Evolutionary conservation across 2,329 filamentous ascomycete species (phyloP).

Genomic region (Xylariaceae sp.): DNA sequence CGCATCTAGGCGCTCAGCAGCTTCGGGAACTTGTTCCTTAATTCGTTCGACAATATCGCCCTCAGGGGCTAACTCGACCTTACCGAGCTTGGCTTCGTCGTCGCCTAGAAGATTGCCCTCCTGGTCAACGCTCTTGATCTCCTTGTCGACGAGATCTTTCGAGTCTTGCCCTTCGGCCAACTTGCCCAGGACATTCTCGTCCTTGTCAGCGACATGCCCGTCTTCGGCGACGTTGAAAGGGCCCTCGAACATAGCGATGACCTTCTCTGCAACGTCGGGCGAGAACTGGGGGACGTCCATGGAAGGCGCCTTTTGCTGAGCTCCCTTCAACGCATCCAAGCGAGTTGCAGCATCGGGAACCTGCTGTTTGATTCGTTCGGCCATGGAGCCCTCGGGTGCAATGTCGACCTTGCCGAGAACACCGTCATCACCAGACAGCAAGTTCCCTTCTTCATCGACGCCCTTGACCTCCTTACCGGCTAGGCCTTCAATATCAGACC

Average conservation of each 20-base stretch:
- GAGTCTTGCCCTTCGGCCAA: conserved; percentile 31
- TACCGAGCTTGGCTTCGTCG: conserved; percentile 59
- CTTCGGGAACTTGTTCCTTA: conserved; percentile 31
- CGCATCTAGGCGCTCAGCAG: conserved; percentile 30
- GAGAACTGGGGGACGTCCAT: conserved; percentile 32
- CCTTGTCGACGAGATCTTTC: conserved; percentile 45
- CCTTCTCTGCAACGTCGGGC: conserved; percentile 31
- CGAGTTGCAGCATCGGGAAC: conserved; percentile 33
- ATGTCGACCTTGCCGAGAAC: conserved; percentile 56
- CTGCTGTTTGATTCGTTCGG: conserved; percentile 29
- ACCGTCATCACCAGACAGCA: conserved; percentile 58
- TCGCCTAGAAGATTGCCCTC: conserved; percentile 63
- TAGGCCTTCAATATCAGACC: conserved; percentile 35
- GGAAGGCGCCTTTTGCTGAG: conserved; percentile 15
- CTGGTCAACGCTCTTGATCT: conserved; percentile 61
- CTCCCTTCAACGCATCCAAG: conserved; percentile 41
- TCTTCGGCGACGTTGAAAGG: conserved; percentile 41
- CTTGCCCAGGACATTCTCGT: conserved; percentile 36
- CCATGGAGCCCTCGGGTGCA: conserved; percentile 40
- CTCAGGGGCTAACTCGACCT: conserved; percentile 48
- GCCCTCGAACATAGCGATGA: conserved; percentile 32
- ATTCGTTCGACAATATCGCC: conserved; percentile 36
- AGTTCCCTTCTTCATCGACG: conserved; percentile 58
- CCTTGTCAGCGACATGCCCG: conserved; percentile 44
- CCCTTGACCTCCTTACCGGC: conserved; percentile 61